A percentile compares a stretch with the other conserved stretches of the same genome.
Evolutionary conservation across 139 green algal species (phyloP).

Genomic region (Gonium pectorale): DNA sequence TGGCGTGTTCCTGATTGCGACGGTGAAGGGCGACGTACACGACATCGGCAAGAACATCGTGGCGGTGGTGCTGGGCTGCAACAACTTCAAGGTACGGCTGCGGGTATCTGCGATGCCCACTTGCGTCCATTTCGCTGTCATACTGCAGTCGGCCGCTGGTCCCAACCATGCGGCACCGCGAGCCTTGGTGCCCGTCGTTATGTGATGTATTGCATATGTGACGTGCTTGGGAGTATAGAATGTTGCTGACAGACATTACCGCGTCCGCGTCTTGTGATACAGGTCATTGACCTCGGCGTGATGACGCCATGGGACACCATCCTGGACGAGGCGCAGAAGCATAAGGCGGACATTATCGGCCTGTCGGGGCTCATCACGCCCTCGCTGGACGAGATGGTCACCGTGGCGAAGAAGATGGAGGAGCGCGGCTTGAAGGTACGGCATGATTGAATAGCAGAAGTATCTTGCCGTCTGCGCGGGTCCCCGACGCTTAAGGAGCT

Average conservation of each 20-base stretch:
- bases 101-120: no score
- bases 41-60: slow-evolving; percentile 99
- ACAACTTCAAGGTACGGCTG: slow-evolving; percentile 97
- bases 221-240: no score
- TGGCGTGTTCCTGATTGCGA: slow-evolving; percentile 96
- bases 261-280: no score
- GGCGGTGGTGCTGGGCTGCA: slow-evolving; percentile 97
- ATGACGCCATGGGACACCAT: slow-evolving; percentile 98
- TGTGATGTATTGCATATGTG: no score
- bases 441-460: no score
- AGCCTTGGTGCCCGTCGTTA: no score
- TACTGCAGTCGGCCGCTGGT: no score
- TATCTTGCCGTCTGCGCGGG: no score
- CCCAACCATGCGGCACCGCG: no score
- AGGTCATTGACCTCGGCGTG: slow-evolving; percentile 95
- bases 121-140: no score
- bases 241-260: no score
- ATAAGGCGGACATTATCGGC: slow-evolving; percentile 97
- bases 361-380: slow-evolving; percentile 98
- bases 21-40: slow-evolving; percentile 99
- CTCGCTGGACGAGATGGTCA: slow-evolving; percentile 98
- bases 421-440: slow-evolving; percentile 83
- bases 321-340: slow-evolving; percentile 87
- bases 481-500: no score
- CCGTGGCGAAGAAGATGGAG: slow-evolving; percentile 96